Evolutionary conservation across 768 basidiomycete species (phyloP), one percentile per base, ranked within the genome.

Genomic region (Boletus tylopilopsis): DNA sequence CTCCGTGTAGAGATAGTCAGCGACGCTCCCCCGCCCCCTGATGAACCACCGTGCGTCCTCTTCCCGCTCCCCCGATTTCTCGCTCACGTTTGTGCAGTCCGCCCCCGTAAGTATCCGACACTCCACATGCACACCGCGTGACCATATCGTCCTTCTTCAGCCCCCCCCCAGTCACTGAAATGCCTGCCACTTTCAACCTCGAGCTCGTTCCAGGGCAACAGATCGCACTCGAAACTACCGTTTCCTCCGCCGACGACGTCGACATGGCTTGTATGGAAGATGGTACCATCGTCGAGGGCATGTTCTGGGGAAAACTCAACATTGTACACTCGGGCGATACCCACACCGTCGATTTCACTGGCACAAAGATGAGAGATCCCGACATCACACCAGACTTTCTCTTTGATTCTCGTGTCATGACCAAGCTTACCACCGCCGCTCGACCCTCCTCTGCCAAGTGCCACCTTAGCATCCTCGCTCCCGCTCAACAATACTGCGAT

Each of bases 191-290:
- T 5, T 91, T 93, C 72, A 87, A 82, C 59, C 74, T 93, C 34
- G 90, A 93, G 67, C 79, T 93, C 24, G 67, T 73, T 6, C 90
- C 88, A 0, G 88, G 89, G 15, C 89, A 90, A 67, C 75, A 80
- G 35, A 85, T 93, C 46, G 87, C 83, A 6, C 76, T 93, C 18
- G 90, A 92, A 57, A 87, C 87, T 3, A 85, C 79, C 16, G 78
- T 91, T 29, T 76, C 79, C 45, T 91, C 90, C 3, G 80, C 78
- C 38, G 86, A 87, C 30, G 90, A 91, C 57, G 77, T 91, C 30
- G 90, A 93, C 64, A 92, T 93, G 90, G 86, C 90, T 3, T 79
- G 87, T 42, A 90, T 90, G 85, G 90, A 92, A 55, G 90, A 93
- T 58, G 90, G 90, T 1, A 91, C 87, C 13, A 73, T 82, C 21